Evolutionary conservation across 441 rosid genomes (phyloP).

Genomic region (Raphanus hybrid): DNA sequence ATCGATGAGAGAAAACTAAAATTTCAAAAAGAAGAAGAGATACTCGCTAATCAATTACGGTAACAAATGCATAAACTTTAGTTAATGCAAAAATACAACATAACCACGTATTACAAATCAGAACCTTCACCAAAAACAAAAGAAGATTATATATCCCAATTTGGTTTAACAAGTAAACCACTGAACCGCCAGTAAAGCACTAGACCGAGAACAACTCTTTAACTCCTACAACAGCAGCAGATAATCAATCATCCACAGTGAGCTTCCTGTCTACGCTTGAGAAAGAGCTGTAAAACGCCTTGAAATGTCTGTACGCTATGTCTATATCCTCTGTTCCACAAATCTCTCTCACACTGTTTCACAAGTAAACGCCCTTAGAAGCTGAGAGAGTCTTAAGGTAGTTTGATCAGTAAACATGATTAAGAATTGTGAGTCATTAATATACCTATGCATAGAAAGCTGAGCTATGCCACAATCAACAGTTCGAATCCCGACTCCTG

Average conservation of each 20-base stretch:
- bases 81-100: neutral
- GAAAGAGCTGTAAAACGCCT: constrained; percentile 77
- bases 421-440: neutral
- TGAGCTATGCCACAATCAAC: constrained; percentile 97
- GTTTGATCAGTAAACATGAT: neutral
- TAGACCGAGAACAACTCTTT: neutral
- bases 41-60: neutral
- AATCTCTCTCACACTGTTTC: constrained; percentile 84
- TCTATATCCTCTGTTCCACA: constrained; percentile 88
- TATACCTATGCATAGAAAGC: constrained; percentile 97
- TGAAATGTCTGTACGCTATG: constrained; percentile 90
- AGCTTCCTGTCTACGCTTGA: constrained; percentile 78
- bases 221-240: neutral
- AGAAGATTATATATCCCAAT: neutral
- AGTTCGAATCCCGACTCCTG: constrained; percentile 89
- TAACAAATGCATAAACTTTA: neutral
- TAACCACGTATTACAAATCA: neutral
- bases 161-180: constrained; percentile 14
- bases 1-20: neutral
- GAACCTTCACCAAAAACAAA: neutral
- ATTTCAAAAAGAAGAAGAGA: neutral
- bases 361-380: constrained; percentile 6
- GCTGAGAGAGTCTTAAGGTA: constrained; percentile 5
- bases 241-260: constrained; percentile 54
- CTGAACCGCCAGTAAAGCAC: constrained; percentile 1